Evolutionary conservation across 306 rosid species (phyloP).

Genomic region (Quercus ilex): DNA sequence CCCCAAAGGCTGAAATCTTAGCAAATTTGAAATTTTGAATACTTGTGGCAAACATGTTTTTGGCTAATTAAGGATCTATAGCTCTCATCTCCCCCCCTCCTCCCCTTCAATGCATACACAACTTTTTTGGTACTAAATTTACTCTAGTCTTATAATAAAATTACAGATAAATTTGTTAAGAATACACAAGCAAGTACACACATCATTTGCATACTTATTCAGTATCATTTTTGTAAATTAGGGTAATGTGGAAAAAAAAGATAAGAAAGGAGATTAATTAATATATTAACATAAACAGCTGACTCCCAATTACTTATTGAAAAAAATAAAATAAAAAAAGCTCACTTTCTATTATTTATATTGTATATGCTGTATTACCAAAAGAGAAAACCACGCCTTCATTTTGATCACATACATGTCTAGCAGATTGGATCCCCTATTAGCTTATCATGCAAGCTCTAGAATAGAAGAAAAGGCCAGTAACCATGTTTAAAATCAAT

Average conservation of each 20-base stretch:
- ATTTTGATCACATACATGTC: neutral
- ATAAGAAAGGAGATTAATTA: neutral
- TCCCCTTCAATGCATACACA: too few relatives aligned
- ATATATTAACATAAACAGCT: neutral
- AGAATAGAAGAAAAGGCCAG: neutral
- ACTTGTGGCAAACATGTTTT: neutral
- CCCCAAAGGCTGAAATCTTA: neutral
- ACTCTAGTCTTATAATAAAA: too few relatives aligned
- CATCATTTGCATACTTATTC: neutral
- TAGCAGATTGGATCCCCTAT: neutral
- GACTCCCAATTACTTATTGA: neutral
- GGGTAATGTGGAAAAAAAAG: neutral
- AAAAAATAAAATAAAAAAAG: neutral
- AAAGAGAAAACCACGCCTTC: neutral
- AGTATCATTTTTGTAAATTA: neutral
- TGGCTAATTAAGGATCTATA: neutral
- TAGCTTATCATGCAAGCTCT: neutral
- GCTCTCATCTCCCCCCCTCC: neutral
- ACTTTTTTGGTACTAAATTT: too few relatives aligned
- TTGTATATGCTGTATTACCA: neutral
- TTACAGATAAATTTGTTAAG: too few relatives aligned
- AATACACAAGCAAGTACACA: too few relatives aligned
- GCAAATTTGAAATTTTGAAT: neutral
- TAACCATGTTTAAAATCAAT: neutral
- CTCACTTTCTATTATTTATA: neutral